Conservation (phyloP, 176 grass and related monocot genomes). For the Hordeum marinum region DNA sequence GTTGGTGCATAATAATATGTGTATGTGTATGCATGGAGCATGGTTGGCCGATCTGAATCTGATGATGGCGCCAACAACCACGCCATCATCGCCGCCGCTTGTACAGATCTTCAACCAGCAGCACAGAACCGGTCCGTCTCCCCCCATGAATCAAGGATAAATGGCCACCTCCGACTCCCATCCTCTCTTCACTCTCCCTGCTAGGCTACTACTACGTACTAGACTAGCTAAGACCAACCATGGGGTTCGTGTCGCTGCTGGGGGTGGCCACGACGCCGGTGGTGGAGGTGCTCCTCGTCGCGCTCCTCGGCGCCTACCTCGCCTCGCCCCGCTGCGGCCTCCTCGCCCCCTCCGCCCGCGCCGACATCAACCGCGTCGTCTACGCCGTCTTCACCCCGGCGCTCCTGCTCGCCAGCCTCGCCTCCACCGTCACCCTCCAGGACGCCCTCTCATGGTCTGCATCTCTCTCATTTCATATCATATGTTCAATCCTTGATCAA, state of each 20-base stretch:
- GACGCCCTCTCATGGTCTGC: conserved; percentile 60
- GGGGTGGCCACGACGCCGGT: conserved; percentile 39
- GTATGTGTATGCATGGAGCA: no score
- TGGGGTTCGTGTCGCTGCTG: conserved; percentile 53
- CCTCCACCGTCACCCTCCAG: conserved; percentile 49
- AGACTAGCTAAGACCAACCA: no score
- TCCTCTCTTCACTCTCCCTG: no score
- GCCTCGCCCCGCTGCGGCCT: conserved; percentile 30
- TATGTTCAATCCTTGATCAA: background rate
- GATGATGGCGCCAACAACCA: background rate
- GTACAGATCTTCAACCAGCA: no score
- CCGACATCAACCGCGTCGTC: conserved; percentile 71
- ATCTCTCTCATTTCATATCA: no score
- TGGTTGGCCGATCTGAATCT: background rate
- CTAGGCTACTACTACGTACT: no score
- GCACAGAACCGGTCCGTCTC: no score
- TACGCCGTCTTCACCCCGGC: conserved; percentile 69
- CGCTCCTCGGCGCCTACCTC: conserved; percentile 47
- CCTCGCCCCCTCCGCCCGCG: conserved; percentile 28
- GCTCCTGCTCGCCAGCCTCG: conserved; percentile 61
- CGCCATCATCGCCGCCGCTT: background rate
- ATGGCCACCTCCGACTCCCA: background rate
- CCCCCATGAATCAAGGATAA: background rate
- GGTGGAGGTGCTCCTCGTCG: conserved; percentile 59
- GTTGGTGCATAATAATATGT: background rate